Evolutionary conservation across 495 filamentous ascomycete genomes (phyloP).

Genomic region (Hypoxylon subgilvum): DNA sequence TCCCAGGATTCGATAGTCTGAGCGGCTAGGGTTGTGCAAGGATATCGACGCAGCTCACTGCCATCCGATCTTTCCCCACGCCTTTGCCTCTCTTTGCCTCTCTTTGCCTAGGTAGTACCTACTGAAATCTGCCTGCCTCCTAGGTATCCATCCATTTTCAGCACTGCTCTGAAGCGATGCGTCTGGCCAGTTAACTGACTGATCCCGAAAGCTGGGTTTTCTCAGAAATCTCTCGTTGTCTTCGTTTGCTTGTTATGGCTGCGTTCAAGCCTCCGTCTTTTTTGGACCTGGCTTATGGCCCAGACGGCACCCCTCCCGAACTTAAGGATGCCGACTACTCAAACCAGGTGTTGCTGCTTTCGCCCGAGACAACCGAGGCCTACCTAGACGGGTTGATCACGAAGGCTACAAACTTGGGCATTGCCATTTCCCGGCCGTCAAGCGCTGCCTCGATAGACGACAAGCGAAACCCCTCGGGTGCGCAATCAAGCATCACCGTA

Average conservation of each 20-base stretch:
- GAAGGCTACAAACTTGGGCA: constrained; percentile 51
- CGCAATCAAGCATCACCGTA: constrained; percentile 46
- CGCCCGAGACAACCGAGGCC: constrained; percentile 46
- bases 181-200: constrained; percentile 21
- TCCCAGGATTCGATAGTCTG: constrained; percentile 28
- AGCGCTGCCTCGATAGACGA: constrained; percentile 29
- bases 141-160: too few relatives aligned
- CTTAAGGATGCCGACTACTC: constrained; percentile 51
- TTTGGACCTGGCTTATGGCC: constrained; percentile 16
- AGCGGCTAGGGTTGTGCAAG: constrained; percentile 27
- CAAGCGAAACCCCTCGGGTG: constrained; percentile 37
- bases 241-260: constrained; percentile 29
- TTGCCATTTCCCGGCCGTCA: constrained; percentile 45
- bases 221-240: constrained; percentile 10
- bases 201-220: constrained; percentile 18
- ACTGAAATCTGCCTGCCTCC: too few relatives aligned
- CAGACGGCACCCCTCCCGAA: constrained; percentile 41
- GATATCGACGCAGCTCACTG: constrained; percentile 20
- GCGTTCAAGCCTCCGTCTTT: constrained; percentile 26
- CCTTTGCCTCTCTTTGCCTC: too few relatives aligned
- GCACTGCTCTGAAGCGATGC: constrained; percentile 29
- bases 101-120: too few relatives aligned
- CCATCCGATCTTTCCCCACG: constrained; percentile 32
- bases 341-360: constrained; percentile 50
- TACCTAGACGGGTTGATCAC: constrained; percentile 47